Evolutionary conservation across 768 basidiomycete species (phyloP).

Genomic region (Russula olivacea): DNA sequence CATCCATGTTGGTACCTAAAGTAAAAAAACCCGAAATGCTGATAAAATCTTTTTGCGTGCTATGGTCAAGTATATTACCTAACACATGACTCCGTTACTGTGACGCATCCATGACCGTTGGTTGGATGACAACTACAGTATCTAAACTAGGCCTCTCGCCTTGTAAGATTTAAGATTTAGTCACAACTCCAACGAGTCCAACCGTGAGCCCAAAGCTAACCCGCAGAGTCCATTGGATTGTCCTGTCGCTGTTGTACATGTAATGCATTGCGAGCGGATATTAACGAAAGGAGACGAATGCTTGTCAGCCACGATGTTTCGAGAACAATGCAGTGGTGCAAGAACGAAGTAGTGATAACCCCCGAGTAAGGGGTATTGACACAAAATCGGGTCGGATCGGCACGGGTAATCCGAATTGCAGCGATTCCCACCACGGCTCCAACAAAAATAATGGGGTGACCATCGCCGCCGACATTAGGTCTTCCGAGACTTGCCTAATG

Average conservation of each 20-base stretch:
- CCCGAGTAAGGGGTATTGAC: too few species aligned
- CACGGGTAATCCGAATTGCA: background rate
- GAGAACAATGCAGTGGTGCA: background rate
- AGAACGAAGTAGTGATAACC: background rate
- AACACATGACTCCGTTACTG: too few species aligned
- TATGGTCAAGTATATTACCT: too few species aligned
- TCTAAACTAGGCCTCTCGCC: too few species aligned
- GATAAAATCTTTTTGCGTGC: too few species aligned
- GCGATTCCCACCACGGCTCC: background rate
- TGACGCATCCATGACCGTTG: too few species aligned
- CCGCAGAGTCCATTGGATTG: background rate
- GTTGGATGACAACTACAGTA: too few species aligned
- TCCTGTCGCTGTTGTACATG: background rate
- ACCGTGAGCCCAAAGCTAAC: background rate
- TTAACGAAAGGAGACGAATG: background rate
- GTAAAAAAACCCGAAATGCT: too few species aligned
- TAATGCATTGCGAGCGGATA: background rate
- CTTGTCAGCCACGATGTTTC: background rate
- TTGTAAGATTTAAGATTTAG: too few species aligned
- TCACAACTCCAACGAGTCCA: too few species aligned
- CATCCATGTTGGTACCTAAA: too few species aligned
- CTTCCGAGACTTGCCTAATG: conserved; percentile 1
- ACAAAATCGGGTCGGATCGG: background rate
- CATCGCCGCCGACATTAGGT: background rate
- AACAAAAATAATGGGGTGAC: background rate